These are phyloP conservation scores for Melampsora allii-populina DNA, from an alignment of 1,284 basidiomycete species.

Conservation along the genomic window DNA sequence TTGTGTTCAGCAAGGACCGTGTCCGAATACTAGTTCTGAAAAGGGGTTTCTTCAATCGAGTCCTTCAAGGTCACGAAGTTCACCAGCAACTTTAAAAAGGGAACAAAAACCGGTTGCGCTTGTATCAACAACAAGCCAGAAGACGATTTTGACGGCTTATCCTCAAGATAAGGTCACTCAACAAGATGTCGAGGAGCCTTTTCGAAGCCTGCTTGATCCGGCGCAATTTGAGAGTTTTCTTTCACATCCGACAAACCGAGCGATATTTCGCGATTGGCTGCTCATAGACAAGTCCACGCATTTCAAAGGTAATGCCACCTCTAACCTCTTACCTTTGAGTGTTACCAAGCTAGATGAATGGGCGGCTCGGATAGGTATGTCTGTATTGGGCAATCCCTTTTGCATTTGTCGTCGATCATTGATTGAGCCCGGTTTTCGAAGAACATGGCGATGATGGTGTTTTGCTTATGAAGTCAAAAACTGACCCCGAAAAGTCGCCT, in stretches of 20 bases:
- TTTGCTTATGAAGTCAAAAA: no score
- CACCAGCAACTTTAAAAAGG: no score
- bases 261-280: slow-evolving; percentile 29
- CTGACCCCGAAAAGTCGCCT: no score
- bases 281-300: neutral
- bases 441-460: no score
- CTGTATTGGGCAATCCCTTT: neutral
- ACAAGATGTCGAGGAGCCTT: slow-evolving; percentile 16
- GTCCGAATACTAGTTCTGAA: neutral
- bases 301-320: neutral
- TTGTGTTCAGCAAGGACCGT: no score
- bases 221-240: slow-evolving; percentile 16
- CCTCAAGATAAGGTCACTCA: slow-evolving; percentile 22
- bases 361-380: slow-evolving; percentile 12
- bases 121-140: no score
- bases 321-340: neutral
- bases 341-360: slow-evolving; percentile 27
- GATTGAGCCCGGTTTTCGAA: no score
- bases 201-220: slow-evolving; percentile 13
- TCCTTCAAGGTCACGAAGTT: no score
- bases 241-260: slow-evolving; percentile 14
- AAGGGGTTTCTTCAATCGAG: no score
- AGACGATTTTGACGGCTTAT: slow-evolving; percentile 17
- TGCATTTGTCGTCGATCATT: no score
- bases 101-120: no score